Percentiles rank a stretch among this genome's conserved stretches.
phyloP scores from a whole-genome alignment of 768 basidiomycete species.

The Auricularia sp. region DNA sequence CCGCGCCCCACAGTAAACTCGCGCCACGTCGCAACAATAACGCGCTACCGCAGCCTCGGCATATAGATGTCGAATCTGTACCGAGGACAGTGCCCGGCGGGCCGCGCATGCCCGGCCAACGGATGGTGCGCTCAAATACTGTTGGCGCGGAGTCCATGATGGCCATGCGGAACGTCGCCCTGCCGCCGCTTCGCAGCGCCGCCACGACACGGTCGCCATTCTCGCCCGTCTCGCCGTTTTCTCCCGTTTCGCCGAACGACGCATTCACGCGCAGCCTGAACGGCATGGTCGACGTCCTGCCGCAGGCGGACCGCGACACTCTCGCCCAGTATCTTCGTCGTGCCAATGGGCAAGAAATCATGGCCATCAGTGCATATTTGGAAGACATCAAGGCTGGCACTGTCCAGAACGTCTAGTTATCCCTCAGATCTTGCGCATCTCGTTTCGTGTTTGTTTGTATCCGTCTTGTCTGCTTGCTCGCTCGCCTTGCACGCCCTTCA shows the following conservation, averaged over 20 bases:
- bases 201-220: not conserved
- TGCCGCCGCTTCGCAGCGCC: not conserved
- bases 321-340: slow-evolving; percentile 64
- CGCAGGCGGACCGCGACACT: slow-evolving; percentile 56
- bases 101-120: slow-evolving; percentile 8
- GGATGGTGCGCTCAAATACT: slow-evolving; percentile 4
- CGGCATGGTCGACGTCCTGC: slow-evolving; percentile 57
- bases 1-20: slow-evolving; percentile 28
- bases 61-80: slow-evolving; percentile 16
- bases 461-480: not conserved
- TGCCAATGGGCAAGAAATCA: slow-evolving; percentile 60
- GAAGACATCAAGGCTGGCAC: slow-evolving; percentile 72
- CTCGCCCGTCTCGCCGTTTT: not conserved
- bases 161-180: not conserved
- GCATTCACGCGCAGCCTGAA: slow-evolving; percentile 56
- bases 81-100: slow-evolving; percentile 6
- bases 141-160: not conserved
- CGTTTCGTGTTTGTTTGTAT: too few species aligned
- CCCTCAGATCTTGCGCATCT: too few species aligned
- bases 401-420: not conserved
- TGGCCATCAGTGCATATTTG: slow-evolving; percentile 79
- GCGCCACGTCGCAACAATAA: slow-evolving; percentile 21
- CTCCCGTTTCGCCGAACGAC: slow-evolving; percentile 18
- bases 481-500: not conserved
- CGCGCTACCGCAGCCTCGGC: slow-evolving; percentile 23